A percentile compares a stretch with the other conserved stretches of the same genome.
Evolutionary conservation across 345 rosid species (phyloP).

Genomic region (Ceriops zippeliana): DNA sequence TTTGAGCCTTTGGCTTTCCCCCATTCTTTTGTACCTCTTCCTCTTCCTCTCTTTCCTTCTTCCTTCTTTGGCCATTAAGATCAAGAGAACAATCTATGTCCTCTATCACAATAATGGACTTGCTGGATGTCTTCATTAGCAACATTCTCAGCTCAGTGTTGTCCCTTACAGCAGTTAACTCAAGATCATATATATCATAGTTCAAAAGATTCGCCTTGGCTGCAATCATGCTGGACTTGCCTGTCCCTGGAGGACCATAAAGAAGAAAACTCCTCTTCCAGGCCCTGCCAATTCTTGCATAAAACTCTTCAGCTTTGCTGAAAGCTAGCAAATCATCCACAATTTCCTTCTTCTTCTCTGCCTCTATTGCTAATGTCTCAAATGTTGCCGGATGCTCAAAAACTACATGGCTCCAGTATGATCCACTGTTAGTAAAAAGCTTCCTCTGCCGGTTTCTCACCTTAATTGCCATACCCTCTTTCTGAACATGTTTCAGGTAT

Average conservation of each 20-base stretch:
- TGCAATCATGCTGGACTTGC: constrained; percentile 19
- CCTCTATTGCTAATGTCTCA: constrained; percentile 33
- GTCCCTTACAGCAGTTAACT: too few relatives aligned
- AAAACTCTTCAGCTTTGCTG: constrained; percentile 27
- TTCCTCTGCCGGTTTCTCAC: constrained; percentile 46
- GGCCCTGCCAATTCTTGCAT: constrained; percentile 34
- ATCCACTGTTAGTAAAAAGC: constrained; percentile 49
- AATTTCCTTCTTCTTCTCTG: constrained; percentile 21
- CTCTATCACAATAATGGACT: too few relatives aligned
- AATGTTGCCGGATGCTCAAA: constrained; percentile 42
- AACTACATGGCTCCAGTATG: constrained; percentile 32
- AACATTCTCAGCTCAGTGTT: too few relatives aligned
- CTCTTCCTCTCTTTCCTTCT: too few relatives aligned
- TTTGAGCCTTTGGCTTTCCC: too few relatives aligned
- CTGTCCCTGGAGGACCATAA: constrained; percentile 43
- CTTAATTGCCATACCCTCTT: constrained; percentile 42
- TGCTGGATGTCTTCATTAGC: too few relatives aligned
- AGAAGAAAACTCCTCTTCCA: constrained; percentile 49
- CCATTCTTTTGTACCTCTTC: too few relatives aligned
- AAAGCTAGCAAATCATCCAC: constrained; percentile 30
- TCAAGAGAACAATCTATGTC: too few relatives aligned
- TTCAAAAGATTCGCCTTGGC: too few relatives aligned
- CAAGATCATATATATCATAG: too few relatives aligned
- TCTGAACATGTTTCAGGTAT: constrained; percentile 38
- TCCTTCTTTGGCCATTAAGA: too few relatives aligned